These are phyloP conservation scores for Apophysomyces sp. DNA, from an alignment of 371 early-diverging fungal genomes.

Conservation along the genomic window DNA sequence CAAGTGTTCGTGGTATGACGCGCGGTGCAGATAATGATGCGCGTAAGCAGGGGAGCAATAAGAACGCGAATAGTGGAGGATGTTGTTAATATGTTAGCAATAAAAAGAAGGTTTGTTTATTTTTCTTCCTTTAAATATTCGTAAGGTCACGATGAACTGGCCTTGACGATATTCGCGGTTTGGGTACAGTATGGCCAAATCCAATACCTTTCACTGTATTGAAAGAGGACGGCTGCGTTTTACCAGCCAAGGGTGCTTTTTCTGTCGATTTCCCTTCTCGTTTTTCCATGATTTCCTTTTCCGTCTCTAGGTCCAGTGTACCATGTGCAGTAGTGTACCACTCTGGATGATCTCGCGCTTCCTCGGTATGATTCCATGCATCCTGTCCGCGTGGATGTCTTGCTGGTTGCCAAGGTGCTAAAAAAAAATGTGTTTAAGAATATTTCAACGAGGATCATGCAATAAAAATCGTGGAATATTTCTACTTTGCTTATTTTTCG, in stretches of 20 bases:
- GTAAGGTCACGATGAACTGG: constrained; percentile 19
- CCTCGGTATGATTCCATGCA: constrained; percentile 32
- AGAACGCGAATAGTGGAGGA: not conserved
- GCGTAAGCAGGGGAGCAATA: not conserved
- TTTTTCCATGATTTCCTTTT: not conserved
- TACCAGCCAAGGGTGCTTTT: not conserved
- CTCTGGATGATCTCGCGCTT: constrained; percentile 34
- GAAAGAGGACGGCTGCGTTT: not conserved
- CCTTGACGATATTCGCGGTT: not conserved
- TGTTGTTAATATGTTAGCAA: not conserved
- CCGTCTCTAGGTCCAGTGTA: constrained; percentile 20
- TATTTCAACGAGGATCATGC: not conserved
- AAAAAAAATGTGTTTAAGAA: not conserved
- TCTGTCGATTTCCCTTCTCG: not conserved
- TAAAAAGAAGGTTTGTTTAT: not conserved
- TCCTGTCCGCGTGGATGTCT: constrained; percentile 25
- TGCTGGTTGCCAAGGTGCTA: constrained; percentile 19
- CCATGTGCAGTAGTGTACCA: constrained; percentile 37
- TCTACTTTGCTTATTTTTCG: constrained; percentile 4
- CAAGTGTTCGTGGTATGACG: constrained; percentile 34
- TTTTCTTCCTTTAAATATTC: constrained; percentile 3
- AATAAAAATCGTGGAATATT: not conserved
- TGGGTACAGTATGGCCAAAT: constrained; percentile 13
- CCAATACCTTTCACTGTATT: not conserved
- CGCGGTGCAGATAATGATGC: not conserved